Conservation (phyloP, 2,329 filamentous ascomycete genomes). For the Aspergillus pseudoviridinutans region DNA sequence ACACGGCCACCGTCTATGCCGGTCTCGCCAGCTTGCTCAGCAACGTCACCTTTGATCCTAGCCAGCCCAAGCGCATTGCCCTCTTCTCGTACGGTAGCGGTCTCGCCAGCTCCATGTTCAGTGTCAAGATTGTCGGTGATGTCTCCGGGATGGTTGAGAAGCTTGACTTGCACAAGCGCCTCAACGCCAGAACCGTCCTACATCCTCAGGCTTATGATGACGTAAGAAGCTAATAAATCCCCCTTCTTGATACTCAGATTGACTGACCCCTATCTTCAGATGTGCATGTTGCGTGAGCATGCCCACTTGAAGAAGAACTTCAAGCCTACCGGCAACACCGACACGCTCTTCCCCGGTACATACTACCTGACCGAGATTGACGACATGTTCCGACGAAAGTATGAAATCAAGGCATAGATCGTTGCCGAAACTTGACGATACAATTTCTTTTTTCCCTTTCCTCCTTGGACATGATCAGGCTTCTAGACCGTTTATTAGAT, state of each 20-base stretch:
- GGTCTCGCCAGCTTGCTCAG: constrained; percentile 58
- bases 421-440: constrained; percentile 12
- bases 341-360: constrained; percentile 62
- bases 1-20: constrained; percentile 57
- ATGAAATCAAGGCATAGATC: constrained; percentile 67
- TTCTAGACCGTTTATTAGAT: constrained; percentile 34
- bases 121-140: constrained; percentile 61
- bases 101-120: constrained; percentile 71
- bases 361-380: constrained; percentile 81
- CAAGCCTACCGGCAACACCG: constrained; percentile 63
- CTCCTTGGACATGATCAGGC: constrained; percentile 23
- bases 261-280: constrained; percentile 46
- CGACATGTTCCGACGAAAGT: constrained; percentile 80
- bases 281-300: constrained; percentile 77
- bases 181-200: constrained; percentile 63
- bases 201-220: constrained; percentile 69
- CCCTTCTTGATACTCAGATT: neutral
- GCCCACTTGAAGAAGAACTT: constrained; percentile 79
- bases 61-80: constrained; percentile 68
- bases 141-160: constrained; percentile 64
- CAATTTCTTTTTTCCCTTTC: constrained; percentile 17
- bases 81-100: constrained; percentile 79
- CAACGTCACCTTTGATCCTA: constrained; percentile 58
- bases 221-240: constrained; percentile 47
- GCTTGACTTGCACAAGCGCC: constrained; percentile 65